Base-by-base conservation (phyloP, 768 basidiomycete species). In the Tylopilus subfusipes region DNA sequence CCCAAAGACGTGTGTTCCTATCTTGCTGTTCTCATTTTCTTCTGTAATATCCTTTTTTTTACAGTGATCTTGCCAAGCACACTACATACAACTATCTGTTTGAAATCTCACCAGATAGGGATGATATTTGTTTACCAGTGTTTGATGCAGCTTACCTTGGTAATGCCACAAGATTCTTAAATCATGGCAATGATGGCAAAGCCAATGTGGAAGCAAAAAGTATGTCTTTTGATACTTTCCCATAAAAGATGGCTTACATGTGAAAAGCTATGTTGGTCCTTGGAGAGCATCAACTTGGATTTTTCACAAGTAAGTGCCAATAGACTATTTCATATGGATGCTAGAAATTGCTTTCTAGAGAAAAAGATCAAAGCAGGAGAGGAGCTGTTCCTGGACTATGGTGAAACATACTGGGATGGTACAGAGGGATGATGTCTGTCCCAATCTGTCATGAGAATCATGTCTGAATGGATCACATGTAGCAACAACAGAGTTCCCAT, bases 101-200 rank as follows among this genome's bases (percentile, higher is more conserved):
- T 56, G 64, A 63, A 3, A 19, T 57, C 24, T 51, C 39, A 54
- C 33, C 22, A 31, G 44, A 52, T 0, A 12, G 0, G 6, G 12
- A 10, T 6, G 27, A 34, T 2, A 2, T n/a, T 2, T 5, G 33
- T 0, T 11, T 53, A 2, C 33, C 30, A 9, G 10, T 62, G 38
- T 50, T 62, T 38, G 80, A 82, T 66, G 75, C 78, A 21, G 72
- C 70, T n/a, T 52, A 59, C 11, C 53, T 74, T 12, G 78, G 79
- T 0, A 79, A 82, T 63, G 65, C 72, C 40, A 77, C 73, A 0
- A 67, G 79, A 30, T 81, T 73, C 50, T 55, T 81, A 2, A 81
- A 81, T 56, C 75, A 77, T 49, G 42, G 24, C 1, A 2, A 10
- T 2, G 22, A 21, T 16, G 42, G 46, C 5, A 18, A 42, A 14